These are phyloP conservation scores for Apophysomyces sp. DNA, from an alignment of 371 early-diverging fungal genomes.

Conservation along the genomic window DNA sequence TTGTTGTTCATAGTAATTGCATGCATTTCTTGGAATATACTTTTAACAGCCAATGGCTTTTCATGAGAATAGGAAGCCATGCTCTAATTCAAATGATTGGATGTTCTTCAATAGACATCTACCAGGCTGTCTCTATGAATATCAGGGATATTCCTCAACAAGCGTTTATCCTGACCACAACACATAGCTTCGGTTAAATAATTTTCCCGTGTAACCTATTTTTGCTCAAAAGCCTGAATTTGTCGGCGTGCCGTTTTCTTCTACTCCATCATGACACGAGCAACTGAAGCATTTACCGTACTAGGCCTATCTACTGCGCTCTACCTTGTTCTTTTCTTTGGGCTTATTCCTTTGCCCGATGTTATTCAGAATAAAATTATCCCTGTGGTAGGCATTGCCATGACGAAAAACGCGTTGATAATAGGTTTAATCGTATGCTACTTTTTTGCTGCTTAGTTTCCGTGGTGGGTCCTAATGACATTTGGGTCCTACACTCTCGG, in stretches of 20 bases:
- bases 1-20: too few relatives aligned
- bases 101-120: too few relatives aligned
- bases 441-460: conserved; percentile 54
- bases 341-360: conserved; percentile 55
- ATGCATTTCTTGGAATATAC: too few relatives aligned
- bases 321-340: conserved; percentile 54
- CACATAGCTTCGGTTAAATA: too few relatives aligned
- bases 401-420: background rate
- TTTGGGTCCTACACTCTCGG: conserved; percentile 86
- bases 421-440: background rate
- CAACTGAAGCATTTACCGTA: conserved; percentile 55
- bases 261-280: conserved; percentile 55
- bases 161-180: too few relatives aligned
- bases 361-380: conserved; percentile 56
- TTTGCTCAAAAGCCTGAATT: background rate
- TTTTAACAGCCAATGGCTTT: too few relatives aligned
- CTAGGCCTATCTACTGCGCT: conserved; percentile 39
- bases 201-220: too few relatives aligned
- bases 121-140: too few relatives aligned
- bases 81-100: too few relatives aligned
- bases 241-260: background rate
- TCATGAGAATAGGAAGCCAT: too few relatives aligned
- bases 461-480: conserved; percentile 78
- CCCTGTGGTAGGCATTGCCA: conserved; percentile 50
- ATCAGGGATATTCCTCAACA: too few relatives aligned